phyloP scores from a whole-genome alignment of 2,329 filamentous ascomycete species.

The Diaporthe longicolla region DNA sequence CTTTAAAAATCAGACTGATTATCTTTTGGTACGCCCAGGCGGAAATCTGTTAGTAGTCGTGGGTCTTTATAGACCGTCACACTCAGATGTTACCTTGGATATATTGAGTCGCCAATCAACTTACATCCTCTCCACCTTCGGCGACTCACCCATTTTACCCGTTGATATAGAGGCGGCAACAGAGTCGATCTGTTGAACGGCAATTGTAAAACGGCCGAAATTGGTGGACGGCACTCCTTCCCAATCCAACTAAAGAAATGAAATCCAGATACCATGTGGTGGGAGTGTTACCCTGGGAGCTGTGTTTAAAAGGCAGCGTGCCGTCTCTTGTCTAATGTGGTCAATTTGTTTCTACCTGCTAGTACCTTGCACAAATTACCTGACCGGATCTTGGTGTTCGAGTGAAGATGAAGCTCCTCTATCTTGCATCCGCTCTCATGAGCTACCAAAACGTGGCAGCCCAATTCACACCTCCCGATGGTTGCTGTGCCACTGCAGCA shows the following conservation, averaged over 20 bases:
- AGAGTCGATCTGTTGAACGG: conserved; percentile 15
- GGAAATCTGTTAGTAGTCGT: neutral
- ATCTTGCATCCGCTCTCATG: neutral
- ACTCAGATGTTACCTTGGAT: neutral
- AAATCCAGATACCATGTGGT: neutral
- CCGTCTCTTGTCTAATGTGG: too few species aligned
- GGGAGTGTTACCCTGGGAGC: neutral
- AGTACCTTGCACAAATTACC: neutral
- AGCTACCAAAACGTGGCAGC: neutral
- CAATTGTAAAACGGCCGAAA: neutral
- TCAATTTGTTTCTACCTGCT: neutral
- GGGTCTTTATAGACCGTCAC: neutral
- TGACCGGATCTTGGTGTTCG: too few species aligned
- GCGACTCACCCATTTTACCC: conserved; percentile 19
- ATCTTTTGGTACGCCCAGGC: neutral
- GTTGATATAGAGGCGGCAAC: neutral
- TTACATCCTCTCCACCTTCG: neutral
- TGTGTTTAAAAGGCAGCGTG: neutral
- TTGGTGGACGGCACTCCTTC: neutral
- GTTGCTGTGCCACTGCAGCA: conserved; percentile 36
- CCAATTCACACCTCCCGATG: conserved; percentile 10
- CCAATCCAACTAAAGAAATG: neutral
- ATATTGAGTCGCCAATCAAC: conserved; percentile 25
- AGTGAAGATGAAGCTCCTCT: neutral
- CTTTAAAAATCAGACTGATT: neutral